Evolutionary conservation across 257 asterid genomes (phyloP).

Genomic region (Solanum sejunctum): DNA sequence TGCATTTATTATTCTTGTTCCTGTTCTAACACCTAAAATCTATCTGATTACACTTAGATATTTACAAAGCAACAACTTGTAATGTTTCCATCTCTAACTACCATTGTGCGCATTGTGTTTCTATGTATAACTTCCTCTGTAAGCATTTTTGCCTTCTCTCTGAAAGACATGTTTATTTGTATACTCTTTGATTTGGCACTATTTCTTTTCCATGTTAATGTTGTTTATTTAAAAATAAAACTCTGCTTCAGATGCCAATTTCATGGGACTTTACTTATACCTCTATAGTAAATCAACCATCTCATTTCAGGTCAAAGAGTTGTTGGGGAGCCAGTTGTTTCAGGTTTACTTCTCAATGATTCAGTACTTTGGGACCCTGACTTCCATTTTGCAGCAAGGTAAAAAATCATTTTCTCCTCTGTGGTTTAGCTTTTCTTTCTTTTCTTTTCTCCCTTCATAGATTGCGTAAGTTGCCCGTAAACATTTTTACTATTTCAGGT

Average conservation of each 20-base stretch:
- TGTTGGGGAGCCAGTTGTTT: constrained; percentile 88
- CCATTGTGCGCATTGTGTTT: not conserved
- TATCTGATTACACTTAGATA: too few relatives aligned
- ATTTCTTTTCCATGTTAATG: not conserved
- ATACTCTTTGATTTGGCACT: not conserved
- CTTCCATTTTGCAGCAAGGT: constrained; percentile 77
- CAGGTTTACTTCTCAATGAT: constrained; percentile 81
- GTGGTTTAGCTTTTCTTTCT: not conserved
- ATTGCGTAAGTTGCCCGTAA: not conserved
- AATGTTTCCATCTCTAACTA: not conserved
- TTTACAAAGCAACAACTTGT: not conserved
- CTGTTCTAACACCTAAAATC: too few relatives aligned
- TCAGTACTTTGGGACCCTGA: constrained; percentile 86
- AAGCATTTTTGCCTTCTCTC: not conserved
- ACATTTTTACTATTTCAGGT: constrained; percentile 28
- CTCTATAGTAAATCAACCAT: not conserved
- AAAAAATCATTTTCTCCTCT: constrained; percentile 18
- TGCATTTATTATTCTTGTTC: too few relatives aligned
- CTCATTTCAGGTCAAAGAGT: constrained; percentile 75
- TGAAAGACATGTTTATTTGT: not conserved
- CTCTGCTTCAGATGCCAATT: not conserved
- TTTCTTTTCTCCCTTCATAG: not conserved
- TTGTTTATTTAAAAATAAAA: not conserved
- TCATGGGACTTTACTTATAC: not conserved
- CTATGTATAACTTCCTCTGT: not conserved